Conservation (phyloP, 306 rosid genomes). For the Glycine tomentella region DNA sequence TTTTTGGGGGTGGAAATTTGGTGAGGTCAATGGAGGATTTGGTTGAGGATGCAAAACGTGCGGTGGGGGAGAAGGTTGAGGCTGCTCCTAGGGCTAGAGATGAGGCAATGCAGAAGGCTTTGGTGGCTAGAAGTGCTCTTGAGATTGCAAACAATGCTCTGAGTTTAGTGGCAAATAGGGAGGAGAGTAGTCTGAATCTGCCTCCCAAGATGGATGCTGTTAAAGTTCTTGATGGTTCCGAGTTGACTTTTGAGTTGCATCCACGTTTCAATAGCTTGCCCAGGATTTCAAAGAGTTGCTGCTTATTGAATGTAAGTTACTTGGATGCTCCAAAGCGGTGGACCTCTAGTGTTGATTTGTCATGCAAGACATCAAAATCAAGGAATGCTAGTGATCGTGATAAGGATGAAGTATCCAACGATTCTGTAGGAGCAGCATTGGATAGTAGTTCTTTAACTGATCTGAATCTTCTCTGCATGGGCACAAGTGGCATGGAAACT, state of each 20-base stretch:
- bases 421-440: conserved; percentile 46
- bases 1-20: conserved; percentile 38
- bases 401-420: conserved; percentile 38
- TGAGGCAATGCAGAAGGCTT: conserved; percentile 50
- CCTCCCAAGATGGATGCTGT: conserved; percentile 33
- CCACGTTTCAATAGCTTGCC: conserved; percentile 46
- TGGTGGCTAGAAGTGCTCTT: conserved; percentile 49
- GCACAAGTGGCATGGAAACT: conserved; percentile 39
- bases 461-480: conserved; percentile 37
- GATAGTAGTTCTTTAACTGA: conserved; percentile 54
- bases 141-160: conserved; percentile 55
- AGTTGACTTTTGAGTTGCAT: conserved; percentile 53
- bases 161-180: conserved; percentile 44
- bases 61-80: conserved; percentile 54
- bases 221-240: conserved; percentile 51
- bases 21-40: conserved; percentile 44
- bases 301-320: conserved; percentile 51
- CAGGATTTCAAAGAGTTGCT: conserved; percentile 49
- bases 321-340: conserved; percentile 38
- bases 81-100: conserved; percentile 54
- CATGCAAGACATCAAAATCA: conserved; percentile 33
- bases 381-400: conserved; percentile 35
- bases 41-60: conserved; percentile 54
- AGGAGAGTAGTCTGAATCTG: conserved; percentile 39
- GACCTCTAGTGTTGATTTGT: conserved; percentile 42